Evolutionary conservation across 2,329 filamentous ascomycete genomes (phyloP).

Genomic region (Paramyrothecium roridum): DNA sequence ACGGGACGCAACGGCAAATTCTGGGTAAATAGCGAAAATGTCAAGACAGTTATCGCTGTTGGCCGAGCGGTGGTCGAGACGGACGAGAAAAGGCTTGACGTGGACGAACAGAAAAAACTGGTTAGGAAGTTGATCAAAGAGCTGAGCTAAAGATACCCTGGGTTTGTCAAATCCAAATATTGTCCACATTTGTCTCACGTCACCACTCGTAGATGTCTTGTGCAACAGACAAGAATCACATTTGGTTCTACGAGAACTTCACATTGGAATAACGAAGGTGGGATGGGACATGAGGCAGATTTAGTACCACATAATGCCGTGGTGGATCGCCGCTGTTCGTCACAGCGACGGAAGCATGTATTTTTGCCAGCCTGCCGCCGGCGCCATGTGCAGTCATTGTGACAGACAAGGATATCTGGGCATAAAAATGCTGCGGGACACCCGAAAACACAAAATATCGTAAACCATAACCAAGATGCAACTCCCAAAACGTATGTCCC

Average conservation of each 20-base stretch:
- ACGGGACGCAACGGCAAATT: constrained; percentile 89
- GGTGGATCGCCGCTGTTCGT: background rate
- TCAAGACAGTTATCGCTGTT: constrained; percentile 71
- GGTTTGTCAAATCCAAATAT: background rate
- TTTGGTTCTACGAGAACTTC: background rate
- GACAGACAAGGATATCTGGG: background rate
- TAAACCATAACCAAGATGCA: background rate
- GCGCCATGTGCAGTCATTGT: background rate
- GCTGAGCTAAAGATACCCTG: constrained; percentile 34
- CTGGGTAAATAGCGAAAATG: constrained; percentile 80
- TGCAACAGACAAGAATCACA: too few relatives aligned
- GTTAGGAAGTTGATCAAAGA: constrained; percentile 65
- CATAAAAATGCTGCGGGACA: background rate
- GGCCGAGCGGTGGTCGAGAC: constrained; percentile 74
- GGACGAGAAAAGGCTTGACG: constrained; percentile 63
- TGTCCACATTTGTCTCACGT: too few relatives aligned
- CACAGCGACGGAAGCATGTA: background rate
- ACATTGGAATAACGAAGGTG: too few relatives aligned
- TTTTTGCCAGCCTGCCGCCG: background rate
- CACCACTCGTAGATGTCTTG: too few relatives aligned
- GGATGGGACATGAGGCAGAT: too few relatives aligned
- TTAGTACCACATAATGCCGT: background rate
- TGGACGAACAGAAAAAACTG: constrained; percentile 67
- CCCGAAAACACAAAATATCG: background rate
- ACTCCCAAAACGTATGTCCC: background rate